phyloP scores from a whole-genome alignment of 1,284 basidiomycete species.

The Irpex lacteus region DNA sequence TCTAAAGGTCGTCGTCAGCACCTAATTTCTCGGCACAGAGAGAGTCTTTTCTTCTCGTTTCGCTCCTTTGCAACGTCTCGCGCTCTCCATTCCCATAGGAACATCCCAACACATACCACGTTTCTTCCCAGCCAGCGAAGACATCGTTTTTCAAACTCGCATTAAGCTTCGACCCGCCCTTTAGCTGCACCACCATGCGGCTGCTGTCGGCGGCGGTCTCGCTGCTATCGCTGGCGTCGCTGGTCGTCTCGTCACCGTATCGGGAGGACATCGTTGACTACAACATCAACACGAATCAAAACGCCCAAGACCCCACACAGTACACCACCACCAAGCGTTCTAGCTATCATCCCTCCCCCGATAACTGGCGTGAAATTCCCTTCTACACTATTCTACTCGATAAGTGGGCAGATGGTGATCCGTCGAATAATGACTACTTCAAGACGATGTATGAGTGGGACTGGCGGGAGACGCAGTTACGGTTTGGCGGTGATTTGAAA shows the following conservation, averaged over 20 bases:
- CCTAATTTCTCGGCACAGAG: slow-evolving; percentile 13
- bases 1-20: slow-evolving; percentile 13
- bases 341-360: slow-evolving; percentile 74
- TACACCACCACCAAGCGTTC: slow-evolving; percentile 63
- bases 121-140: slow-evolving; percentile 5
- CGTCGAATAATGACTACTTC: slow-evolving; percentile 88
- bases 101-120: slow-evolving; percentile 6
- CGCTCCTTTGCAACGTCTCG: slow-evolving; percentile 20
- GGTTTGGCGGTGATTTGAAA: slow-evolving; percentile 82
- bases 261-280: slow-evolving; percentile 73
- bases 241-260: slow-evolving; percentile 59
- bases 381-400: slow-evolving; percentile 86
- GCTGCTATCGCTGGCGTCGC: slow-evolving; percentile 27
- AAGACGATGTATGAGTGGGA: slow-evolving; percentile 78
- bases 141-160: background rate
- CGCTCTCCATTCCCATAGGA: slow-evolving; percentile 12
- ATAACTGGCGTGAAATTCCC: slow-evolving; percentile 85
- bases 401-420: slow-evolving; percentile 92
- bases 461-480: slow-evolving; percentile 83
- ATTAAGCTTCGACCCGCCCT: background rate
- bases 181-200: slow-evolving; percentile 27
- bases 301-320: slow-evolving; percentile 66
- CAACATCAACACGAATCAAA: slow-evolving; percentile 84
- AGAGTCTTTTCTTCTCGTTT: slow-evolving; percentile 16
- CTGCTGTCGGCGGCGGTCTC: slow-evolving; percentile 28